phyloP scores from a whole-genome alignment of 768 basidiomycete genomes.

The Tulasnella calospora region DNA sequence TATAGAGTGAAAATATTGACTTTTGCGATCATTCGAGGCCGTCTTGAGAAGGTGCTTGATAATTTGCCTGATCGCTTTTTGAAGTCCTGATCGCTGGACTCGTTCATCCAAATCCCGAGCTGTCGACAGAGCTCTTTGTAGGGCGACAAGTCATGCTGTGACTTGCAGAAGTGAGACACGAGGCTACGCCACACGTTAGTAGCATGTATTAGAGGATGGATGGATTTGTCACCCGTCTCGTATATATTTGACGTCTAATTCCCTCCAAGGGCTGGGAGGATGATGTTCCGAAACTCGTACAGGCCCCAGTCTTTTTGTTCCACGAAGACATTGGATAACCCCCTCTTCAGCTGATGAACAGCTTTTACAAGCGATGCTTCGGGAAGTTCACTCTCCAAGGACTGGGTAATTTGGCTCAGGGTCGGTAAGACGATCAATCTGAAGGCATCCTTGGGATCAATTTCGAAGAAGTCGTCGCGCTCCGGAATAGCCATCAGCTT shows the following conservation, averaged over 20 bases:
- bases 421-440: background rate
- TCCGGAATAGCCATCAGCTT: background rate
- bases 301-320: background rate
- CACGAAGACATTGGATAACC: background rate
- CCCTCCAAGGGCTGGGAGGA: background rate
- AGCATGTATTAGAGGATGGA: background rate
- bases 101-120: background rate
- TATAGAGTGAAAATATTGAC: background rate
- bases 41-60: background rate
- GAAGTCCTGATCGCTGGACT: background rate
- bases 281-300: background rate
- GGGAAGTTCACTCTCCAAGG: too few species aligned
- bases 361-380: background rate
- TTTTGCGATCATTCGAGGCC: background rate
- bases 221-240: background rate
- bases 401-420: background rate
- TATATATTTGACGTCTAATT: background rate
- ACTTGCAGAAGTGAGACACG: background rate
- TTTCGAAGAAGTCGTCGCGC: background rate
- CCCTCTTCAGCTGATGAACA: background rate
- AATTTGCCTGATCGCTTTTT: background rate
- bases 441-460: background rate
- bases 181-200: background rate
- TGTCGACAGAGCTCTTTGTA: background rate
- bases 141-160: background rate